A percentile compares a stretch with the other conserved stretches of the same genome.
Evolutionary conservation across 2,329 filamentous ascomycete species (phyloP).

Genomic region (Exophiala oligosperma): DNA sequence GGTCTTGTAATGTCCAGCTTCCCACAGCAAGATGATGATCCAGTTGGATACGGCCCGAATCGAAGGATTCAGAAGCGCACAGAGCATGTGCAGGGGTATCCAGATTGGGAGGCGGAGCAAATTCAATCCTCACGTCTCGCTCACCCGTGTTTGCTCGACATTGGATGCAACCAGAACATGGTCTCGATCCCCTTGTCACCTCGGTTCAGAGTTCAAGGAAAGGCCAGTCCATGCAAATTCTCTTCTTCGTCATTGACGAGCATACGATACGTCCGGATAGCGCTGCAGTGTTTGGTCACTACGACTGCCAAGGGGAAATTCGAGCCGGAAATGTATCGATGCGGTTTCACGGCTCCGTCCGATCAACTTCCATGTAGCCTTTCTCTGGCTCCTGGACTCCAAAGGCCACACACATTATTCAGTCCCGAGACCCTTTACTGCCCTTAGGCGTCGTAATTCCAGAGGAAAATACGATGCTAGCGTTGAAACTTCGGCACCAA

Average conservation of each 20-base stretch:
- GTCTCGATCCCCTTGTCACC: not conserved
- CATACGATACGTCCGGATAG: not conserved
- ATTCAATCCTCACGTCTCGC: not conserved
- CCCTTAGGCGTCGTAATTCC: too few relatives aligned
- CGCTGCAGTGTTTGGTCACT: not conserved
- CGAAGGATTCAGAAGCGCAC: not conserved
- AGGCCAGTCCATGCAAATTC: not conserved
- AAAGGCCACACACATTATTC: too few relatives aligned
- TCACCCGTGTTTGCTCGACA: conserved; percentile 18
- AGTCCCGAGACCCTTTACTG: too few relatives aligned
- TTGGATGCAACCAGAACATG: not conserved
- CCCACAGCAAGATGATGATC: not conserved
- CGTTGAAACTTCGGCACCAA: too few relatives aligned
- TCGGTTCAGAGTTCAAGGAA: not conserved
- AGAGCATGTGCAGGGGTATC: not conserved
- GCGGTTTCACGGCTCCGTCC: not conserved
- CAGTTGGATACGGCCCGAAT: not conserved
- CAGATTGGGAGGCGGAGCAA: not conserved
- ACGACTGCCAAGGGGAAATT: not conserved
- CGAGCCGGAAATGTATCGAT: not conserved
- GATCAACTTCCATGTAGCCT: not conserved
- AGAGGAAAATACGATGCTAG: too few relatives aligned
- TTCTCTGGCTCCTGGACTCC: not conserved
- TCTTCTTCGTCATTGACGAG: not conserved
- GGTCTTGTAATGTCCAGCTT: too few relatives aligned